Conservation (phyloP, 106 monocot species). For the Cymbidium sinense region DNA sequence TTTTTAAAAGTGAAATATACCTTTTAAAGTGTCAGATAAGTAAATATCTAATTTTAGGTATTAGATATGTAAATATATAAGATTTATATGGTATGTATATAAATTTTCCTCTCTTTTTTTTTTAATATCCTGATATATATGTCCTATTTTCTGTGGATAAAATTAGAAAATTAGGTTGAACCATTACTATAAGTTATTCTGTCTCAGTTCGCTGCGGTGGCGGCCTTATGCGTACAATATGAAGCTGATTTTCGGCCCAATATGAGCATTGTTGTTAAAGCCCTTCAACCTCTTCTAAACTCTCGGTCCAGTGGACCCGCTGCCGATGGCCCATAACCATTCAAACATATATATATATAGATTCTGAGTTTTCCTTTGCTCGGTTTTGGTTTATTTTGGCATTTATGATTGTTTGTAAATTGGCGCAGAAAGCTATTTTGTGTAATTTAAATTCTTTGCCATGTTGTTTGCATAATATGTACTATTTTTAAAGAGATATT, state of each 20-base stretch:
- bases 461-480: not conserved
- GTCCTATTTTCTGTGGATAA: no score
- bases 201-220: constrained; percentile 51
- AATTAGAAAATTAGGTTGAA: no score
- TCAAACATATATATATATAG: not conserved
- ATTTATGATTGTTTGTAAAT: not conserved
- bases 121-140: no score
- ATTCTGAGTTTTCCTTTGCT: not conserved
- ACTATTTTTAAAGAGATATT: not conserved
- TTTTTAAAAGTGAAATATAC: no score
- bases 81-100: no score
- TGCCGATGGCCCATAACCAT: constrained; percentile 8
- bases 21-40: no score
- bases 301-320: constrained; percentile 9
- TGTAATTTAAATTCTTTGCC: not conserved
- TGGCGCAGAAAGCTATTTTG: not conserved
- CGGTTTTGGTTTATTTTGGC: no score
- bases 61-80: no score
- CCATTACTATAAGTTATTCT: no score
- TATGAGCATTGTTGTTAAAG: constrained; percentile 81
- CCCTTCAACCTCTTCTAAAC: constrained; percentile 51
- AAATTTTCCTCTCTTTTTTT: no score
- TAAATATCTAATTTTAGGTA: no score
- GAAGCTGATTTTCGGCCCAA: constrained; percentile 67
- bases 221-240: constrained; percentile 69